Conservation (phyloP, 768 basidiomycete species). For the Termitomyces sp. region DNA sequence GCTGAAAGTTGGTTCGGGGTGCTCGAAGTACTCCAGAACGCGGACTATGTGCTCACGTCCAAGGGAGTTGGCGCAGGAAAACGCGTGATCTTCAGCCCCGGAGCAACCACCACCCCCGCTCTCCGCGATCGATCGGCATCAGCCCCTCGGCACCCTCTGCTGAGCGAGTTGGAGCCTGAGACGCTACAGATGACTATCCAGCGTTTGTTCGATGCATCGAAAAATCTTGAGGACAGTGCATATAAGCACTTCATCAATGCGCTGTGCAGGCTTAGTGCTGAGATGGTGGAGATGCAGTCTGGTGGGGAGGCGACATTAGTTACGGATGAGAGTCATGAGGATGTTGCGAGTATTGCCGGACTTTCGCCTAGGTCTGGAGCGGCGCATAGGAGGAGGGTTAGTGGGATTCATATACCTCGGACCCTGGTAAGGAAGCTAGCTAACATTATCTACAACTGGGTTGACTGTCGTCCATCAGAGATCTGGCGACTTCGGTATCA, state of each 20-base stretch:
- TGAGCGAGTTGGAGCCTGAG: slow-evolving; percentile 75
- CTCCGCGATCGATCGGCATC: slow-evolving; percentile 34
- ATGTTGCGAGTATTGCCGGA: slow-evolving; percentile 30
- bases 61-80: slow-evolving; percentile 44
- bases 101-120: slow-evolving; percentile 27
- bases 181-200: slow-evolving; percentile 74
- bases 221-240: slow-evolving; percentile 77
- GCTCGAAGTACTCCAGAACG: slow-evolving; percentile 90
- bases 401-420: slow-evolving; percentile 84
- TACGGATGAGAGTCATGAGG: slow-evolving; percentile 41
- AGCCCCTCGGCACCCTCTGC: slow-evolving; percentile 52
- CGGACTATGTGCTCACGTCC: slow-evolving; percentile 83
- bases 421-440: slow-evolving; percentile 56
- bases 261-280: slow-evolving; percentile 81
- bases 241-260: slow-evolving; percentile 78
- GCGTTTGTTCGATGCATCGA: slow-evolving; percentile 82
- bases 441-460: background rate
- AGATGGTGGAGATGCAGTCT: slow-evolving; percentile 91
- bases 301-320: slow-evolving; percentile 33
- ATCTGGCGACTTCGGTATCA: slow-evolving; percentile 93
- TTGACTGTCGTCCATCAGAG: slow-evolving; percentile 44
- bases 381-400: slow-evolving; percentile 69
- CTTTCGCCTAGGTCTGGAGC: slow-evolving; percentile 42
- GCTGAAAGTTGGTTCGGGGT: slow-evolving; percentile 93
- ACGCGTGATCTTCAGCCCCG: slow-evolving; percentile 32